Conservation (phyloP, 345 rosid genomes). For the Xanthoceras sorbifolium region DNA sequence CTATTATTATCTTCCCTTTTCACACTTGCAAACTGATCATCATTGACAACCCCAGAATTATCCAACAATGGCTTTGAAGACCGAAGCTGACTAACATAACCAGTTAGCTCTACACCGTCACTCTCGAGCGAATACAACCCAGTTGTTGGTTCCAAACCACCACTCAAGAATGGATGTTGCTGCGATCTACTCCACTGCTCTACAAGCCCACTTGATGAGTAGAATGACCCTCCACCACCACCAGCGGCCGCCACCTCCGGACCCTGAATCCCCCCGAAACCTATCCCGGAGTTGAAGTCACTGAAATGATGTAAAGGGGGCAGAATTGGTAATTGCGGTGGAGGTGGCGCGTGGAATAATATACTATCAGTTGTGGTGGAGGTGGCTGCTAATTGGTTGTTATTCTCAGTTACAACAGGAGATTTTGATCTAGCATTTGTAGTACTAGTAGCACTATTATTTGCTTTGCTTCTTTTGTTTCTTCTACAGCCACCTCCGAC, state of each 20-base stretch:
- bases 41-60: conserved; percentile 23
- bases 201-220: conserved; percentile 37
- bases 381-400: neutral
- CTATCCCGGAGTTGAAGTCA: conserved; percentile 35
- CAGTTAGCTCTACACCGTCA: conserved; percentile 26
- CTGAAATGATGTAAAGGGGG: conserved; percentile 45
- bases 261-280: conserved; percentile 38
- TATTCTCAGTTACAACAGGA: conserved; percentile 26
- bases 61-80: conserved; percentile 29
- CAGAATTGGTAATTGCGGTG: conserved; percentile 35
- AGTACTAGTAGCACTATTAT: conserved; percentile 10
- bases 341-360: conserved; percentile 30
- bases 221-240: conserved; percentile 23
- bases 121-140: conserved; percentile 39
- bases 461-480: conserved; percentile 58
- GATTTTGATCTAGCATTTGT: conserved; percentile 48
- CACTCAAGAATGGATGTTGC: conserved; percentile 47
- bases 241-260: conserved; percentile 4
- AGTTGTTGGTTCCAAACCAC: conserved; percentile 24
- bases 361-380: conserved; percentile 25
- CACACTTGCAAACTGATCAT: conserved; percentile 23
- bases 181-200: conserved; percentile 47
- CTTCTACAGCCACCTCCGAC: conserved; percentile 73
- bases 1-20: conserved; percentile 47
- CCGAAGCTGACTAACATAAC: conserved; percentile 30